Percentiles rank a stretch among this genome's conserved stretches.
phyloP scores from a whole-genome alignment of 2,329 filamentous ascomycete species.

The Chalara sp. region DNA sequence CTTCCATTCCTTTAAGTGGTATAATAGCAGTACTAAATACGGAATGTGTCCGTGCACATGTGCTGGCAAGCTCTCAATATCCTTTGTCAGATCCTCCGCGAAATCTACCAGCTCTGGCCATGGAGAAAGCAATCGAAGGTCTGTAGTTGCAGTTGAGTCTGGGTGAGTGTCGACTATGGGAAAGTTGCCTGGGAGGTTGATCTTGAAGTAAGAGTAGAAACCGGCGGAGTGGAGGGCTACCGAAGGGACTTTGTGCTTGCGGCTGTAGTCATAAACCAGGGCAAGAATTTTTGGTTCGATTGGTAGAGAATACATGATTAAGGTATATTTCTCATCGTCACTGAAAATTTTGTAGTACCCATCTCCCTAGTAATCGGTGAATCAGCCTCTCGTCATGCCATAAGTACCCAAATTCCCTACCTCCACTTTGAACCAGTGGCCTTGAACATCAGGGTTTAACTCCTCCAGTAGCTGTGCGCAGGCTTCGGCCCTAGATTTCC shows the following conservation, averaged over 20 bases:
- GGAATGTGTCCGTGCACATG: slow-evolving; percentile 90
- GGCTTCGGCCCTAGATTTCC: slow-evolving; percentile 70
- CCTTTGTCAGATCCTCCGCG: slow-evolving; percentile 55
- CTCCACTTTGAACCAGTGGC: slow-evolving; percentile 54
- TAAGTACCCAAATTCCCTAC: slow-evolving; percentile 25
- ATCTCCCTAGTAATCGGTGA: too few relatives aligned
- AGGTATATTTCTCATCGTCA: slow-evolving; percentile 41
- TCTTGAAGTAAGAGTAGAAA: slow-evolving; percentile 85
- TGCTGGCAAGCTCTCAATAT: slow-evolving; percentile 63
- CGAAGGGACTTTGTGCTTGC: slow-evolving; percentile 59
- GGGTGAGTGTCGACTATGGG: slow-evolving; percentile 96
- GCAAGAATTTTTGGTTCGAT: slow-evolving; percentile 44
- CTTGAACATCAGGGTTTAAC: slow-evolving; percentile 86
- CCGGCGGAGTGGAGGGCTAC: slow-evolving; percentile 84
- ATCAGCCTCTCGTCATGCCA: too few relatives aligned
- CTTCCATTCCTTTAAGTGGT: slow-evolving; percentile 81
- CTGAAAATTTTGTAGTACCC: slow-evolving; percentile 13
- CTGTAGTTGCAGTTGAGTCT: slow-evolving; percentile 74
- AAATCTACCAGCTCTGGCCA: slow-evolving; percentile 78
- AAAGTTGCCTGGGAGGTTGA: slow-evolving; percentile 70
- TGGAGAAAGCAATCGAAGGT: slow-evolving; percentile 75
- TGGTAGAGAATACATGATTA: slow-evolving; percentile 56
- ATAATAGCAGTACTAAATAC: slow-evolving; percentile 73
- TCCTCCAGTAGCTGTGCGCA: slow-evolving; percentile 73
- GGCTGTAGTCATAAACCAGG: slow-evolving; percentile 41